These are phyloP conservation scores for Trichoderma atrobrunneum DNA, from an alignment of 2,329 filamentous ascomycete genomes.

Conservation along the genomic window DNA sequence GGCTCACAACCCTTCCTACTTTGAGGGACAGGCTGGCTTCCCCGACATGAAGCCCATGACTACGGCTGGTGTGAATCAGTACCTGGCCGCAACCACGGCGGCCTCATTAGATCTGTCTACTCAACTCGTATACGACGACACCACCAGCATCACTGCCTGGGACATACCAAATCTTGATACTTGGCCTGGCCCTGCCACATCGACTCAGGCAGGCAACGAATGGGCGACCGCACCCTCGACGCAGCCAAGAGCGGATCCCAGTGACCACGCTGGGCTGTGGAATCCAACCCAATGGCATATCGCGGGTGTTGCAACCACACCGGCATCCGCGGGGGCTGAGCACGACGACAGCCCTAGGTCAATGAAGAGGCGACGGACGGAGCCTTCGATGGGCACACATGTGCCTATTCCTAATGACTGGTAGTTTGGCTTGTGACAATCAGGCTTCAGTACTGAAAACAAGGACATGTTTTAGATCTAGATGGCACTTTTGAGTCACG, in stretches of 20 bases:
- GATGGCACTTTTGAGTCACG: not conserved
- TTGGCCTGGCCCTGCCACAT: slow-evolving; percentile 31
- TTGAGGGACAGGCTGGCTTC: slow-evolving; percentile 33
- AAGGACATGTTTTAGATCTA: not conserved
- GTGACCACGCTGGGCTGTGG: slow-evolving; percentile 36
- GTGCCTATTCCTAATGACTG: slow-evolving; percentile 35
- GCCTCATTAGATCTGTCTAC: slow-evolving; percentile 33
- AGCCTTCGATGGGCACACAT: slow-evolving; percentile 28
- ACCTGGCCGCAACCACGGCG: slow-evolving; percentile 29
- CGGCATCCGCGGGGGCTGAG: slow-evolving; percentile 28
- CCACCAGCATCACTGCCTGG: slow-evolving; percentile 36
- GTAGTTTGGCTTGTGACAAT: slow-evolving; percentile 21
- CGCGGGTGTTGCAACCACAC: slow-evolving; percentile 24
- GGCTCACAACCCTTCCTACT: slow-evolving; percentile 32
- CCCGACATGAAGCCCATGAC: slow-evolving; percentile 37
- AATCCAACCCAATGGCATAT: slow-evolving; percentile 36
- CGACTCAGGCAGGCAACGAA: slow-evolving; percentile 31
- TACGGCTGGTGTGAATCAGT: slow-evolving; percentile 29
- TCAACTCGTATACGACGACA: slow-evolving; percentile 37
- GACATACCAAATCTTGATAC: slow-evolving; percentile 38
- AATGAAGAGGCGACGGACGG: slow-evolving; percentile 37
- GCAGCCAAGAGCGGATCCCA: slow-evolving; percentile 32
- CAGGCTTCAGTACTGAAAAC: not conserved
- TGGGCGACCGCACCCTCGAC: slow-evolving; percentile 30
- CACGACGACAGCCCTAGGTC: slow-evolving; percentile 36